Percentiles rank a stretch among this genome's conserved stretches.
phyloP scores from a whole-genome alignment of 2,329 filamentous ascomycete species.

The Phaeosphaeriaceae sp. region DNA sequence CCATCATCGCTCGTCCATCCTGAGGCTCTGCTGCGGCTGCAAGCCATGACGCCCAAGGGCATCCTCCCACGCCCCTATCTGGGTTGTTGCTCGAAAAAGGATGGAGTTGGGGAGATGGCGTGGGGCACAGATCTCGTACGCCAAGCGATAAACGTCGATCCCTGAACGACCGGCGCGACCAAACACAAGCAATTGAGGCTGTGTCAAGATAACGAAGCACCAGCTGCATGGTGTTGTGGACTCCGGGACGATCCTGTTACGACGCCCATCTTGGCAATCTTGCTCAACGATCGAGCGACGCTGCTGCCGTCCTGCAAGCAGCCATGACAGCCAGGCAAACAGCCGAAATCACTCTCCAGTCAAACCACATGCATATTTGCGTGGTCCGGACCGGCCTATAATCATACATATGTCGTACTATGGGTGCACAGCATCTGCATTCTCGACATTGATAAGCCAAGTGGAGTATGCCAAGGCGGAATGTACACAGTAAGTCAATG shows the following conservation, averaged over 20 bases:
- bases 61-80: background rate
- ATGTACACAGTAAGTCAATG: slow-evolving; percentile 26
- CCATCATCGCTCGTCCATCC: background rate
- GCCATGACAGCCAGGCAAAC: background rate
- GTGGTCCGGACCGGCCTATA: background rate
- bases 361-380: background rate
- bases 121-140: slow-evolving; percentile 9
- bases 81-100: slow-evolving; percentile 11
- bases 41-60: background rate
- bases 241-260: slow-evolving; percentile 16
- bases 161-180: slow-evolving; percentile 4
- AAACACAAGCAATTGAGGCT: slow-evolving; percentile 29
- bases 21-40: background rate
- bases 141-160: slow-evolving; percentile 17
- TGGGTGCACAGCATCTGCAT: slow-evolving; percentile 19
- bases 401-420: slow-evolving; percentile 28
- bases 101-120: slow-evolving; percentile 5
- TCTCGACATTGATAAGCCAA: slow-evolving; percentile 20
- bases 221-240: slow-evolving; percentile 8
- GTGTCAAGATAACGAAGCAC: slow-evolving; percentile 38
- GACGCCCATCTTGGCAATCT: slow-evolving; percentile 16
- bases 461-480: slow-evolving; percentile 33
- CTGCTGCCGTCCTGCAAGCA: slow-evolving; percentile 2
- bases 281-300: slow-evolving; percentile 3
- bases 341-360: background rate